These are phyloP conservation scores for Paecilomyces fulvus DNA, from an alignment of 2,329 filamentous ascomycete species.

Conservation along the genomic window DNA sequence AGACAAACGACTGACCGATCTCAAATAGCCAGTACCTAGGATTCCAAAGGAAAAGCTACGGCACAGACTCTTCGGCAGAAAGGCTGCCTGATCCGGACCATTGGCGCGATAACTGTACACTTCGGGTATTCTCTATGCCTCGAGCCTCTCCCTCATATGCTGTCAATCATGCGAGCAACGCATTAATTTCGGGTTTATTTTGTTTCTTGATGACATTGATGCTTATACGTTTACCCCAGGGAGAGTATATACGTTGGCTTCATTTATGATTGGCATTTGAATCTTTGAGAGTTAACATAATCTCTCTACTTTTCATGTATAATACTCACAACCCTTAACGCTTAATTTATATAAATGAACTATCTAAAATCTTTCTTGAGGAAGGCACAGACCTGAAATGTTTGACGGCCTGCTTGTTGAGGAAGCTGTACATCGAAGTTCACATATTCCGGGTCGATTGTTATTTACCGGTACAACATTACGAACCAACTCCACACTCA, in stretches of 20 bases:
- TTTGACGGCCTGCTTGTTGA: no score
- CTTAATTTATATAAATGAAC: not conserved
- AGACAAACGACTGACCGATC: not conserved
- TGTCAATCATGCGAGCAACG: not conserved
- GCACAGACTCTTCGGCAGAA: not conserved
- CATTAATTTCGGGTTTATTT: not conserved
- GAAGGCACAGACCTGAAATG: no score
- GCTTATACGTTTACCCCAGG: not conserved
- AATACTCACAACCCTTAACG: not conserved
- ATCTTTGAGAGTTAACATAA: not conserved
- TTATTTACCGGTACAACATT: no score
- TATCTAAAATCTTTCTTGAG: no score
- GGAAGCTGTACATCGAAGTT: no score
- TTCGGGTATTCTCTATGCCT: not conserved
- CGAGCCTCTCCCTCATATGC: not conserved
- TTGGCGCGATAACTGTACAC: not conserved
- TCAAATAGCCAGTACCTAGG: not conserved
- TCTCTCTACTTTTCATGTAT: not conserved
- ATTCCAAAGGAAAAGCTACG: not conserved
- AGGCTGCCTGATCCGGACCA: not conserved
- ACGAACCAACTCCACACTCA: no score
- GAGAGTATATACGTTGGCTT: not conserved
- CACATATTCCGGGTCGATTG: no score
- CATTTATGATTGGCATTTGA: not conserved
- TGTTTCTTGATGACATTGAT: not conserved